These are phyloP conservation scores for Neoboletus magnificus DNA, from an alignment of 768 basidiomycete species.

Conservation along the genomic window DNA sequence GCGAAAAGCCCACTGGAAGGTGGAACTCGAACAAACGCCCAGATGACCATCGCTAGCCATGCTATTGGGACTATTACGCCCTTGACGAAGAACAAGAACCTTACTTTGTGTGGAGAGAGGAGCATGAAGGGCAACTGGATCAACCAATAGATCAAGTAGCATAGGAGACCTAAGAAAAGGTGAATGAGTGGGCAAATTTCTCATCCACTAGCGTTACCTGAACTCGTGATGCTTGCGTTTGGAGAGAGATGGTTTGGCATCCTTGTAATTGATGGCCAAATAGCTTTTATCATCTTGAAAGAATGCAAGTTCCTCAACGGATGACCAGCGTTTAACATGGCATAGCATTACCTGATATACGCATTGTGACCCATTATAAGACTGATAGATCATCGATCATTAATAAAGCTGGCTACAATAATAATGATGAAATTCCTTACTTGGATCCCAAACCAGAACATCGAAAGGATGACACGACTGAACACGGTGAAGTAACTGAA, in stretches of 20 bases:
- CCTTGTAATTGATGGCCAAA: slow-evolving; percentile 69
- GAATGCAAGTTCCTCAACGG: background rate
- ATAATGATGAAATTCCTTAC: slow-evolving; percentile 28
- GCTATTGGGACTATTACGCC: slow-evolving; percentile 59
- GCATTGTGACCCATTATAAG: slow-evolving; percentile 64
- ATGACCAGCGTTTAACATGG: background rate
- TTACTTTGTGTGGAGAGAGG: slow-evolving; percentile 73
- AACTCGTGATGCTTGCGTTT: slow-evolving; percentile 59
- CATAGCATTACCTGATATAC: slow-evolving; percentile 51
- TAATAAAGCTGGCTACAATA: background rate
- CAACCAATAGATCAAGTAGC: slow-evolving; percentile 76
- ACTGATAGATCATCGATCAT: slow-evolving; percentile 28
- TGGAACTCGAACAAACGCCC: slow-evolving; percentile 71
- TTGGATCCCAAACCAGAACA: slow-evolving; percentile 84
- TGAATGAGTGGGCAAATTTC: background rate
- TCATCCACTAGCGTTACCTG: slow-evolving; percentile 35
- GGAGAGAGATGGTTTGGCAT: slow-evolving; percentile 63
- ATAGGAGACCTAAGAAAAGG: slow-evolving; percentile 52
- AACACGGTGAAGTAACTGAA: slow-evolving; percentile 83
- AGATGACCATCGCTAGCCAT: slow-evolving; percentile 72
- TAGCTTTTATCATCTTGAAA: slow-evolving; percentile 68
- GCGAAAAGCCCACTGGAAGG: slow-evolving; percentile 56
- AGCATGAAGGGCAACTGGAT: slow-evolving; percentile 75
- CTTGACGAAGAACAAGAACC: slow-evolving; percentile 73
- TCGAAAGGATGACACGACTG: slow-evolving; percentile 67